These are phyloP conservation scores for Byssochlamys sp. DNA, from an alignment of 2,329 filamentous ascomycete genomes.

Conservation along the genomic window DNA sequence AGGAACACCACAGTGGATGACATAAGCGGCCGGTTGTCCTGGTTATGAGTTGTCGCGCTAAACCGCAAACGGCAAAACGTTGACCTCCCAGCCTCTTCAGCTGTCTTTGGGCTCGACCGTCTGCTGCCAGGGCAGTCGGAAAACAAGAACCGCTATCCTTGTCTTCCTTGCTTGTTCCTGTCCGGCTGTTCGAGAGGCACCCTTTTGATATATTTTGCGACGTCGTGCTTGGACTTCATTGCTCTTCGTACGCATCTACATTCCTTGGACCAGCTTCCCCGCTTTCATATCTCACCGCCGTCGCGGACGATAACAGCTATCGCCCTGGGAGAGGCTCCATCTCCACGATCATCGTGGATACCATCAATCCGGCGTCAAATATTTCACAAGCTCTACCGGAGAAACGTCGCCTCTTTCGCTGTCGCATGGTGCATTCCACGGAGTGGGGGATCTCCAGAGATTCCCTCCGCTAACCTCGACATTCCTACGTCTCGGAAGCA, in stretches of 20 bases:
- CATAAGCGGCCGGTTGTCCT: constrained; percentile 26
- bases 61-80: constrained; percentile 33
- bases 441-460: constrained; percentile 36
- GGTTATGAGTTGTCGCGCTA: constrained; percentile 32
- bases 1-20: constrained; percentile 5
- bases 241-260: neutral
- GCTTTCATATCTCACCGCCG: constrained; percentile 6
- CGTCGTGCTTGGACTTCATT: neutral
- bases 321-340: neutral
- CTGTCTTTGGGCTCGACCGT: constrained; percentile 7
- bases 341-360: neutral
- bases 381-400: neutral
- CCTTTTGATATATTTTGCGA: neutral
- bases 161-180: neutral
- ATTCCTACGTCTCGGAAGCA: constrained; percentile 28
- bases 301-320: neutral
- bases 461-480: constrained; percentile 30
- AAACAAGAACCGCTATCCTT: constrained; percentile 2
- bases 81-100: constrained; percentile 18
- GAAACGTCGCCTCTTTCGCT: constrained; percentile 2
- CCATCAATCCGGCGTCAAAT: neutral
- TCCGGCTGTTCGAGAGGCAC: neutral
- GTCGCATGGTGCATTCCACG: constrained; percentile 36
- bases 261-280: neutral
- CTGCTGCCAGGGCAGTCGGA: constrained; percentile 4